phyloP scores from a whole-genome alignment of 192 early-diverging fungal species.

The Umbelopsis isabellina region DNA sequence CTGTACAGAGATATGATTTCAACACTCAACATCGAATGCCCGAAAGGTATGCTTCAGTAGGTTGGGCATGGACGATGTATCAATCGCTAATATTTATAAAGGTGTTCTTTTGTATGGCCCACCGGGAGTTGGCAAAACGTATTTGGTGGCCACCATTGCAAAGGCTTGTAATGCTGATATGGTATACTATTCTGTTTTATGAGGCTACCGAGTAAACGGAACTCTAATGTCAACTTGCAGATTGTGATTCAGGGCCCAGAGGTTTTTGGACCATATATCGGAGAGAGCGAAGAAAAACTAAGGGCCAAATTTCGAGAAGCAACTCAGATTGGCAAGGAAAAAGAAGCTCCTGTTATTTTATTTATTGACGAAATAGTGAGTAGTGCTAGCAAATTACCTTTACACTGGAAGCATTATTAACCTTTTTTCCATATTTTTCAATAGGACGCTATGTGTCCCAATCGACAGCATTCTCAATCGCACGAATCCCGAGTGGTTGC shows the following conservation, averaged over 20 bases:
- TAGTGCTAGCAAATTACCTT: background rate
- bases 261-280: conserved; percentile 78
- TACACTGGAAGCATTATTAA: too few species aligned
- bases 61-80: background rate
- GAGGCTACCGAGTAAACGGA: background rate
- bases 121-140: conserved; percentile 95
- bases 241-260: conserved; percentile 82
- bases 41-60: conserved; percentile 53
- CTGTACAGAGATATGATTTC: conserved; percentile 62
- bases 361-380: conserved; percentile 97
- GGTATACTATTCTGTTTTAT: conserved; percentile 35
- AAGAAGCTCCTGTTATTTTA: conserved; percentile 66
- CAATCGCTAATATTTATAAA: conserved; percentile 3
- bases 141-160: conserved; percentile 74
- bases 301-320: conserved; percentile 76
- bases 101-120: conserved; percentile 90
- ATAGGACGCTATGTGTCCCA: conserved; percentile 78
- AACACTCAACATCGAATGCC: conserved; percentile 75
- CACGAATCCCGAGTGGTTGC: conserved; percentile 84
- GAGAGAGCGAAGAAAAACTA: conserved; percentile 86
- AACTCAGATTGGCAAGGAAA: conserved; percentile 23
- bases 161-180: conserved; percentile 67
- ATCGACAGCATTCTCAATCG: conserved; percentile 57
- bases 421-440: conserved; percentile 26
- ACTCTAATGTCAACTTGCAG: conserved; percentile 20